Evolutionary conservation across 352 stramenopile genomes (phyloP), one percentile per base, ranked within the genome.

Genomic region (Pythium chondricola): DNA sequence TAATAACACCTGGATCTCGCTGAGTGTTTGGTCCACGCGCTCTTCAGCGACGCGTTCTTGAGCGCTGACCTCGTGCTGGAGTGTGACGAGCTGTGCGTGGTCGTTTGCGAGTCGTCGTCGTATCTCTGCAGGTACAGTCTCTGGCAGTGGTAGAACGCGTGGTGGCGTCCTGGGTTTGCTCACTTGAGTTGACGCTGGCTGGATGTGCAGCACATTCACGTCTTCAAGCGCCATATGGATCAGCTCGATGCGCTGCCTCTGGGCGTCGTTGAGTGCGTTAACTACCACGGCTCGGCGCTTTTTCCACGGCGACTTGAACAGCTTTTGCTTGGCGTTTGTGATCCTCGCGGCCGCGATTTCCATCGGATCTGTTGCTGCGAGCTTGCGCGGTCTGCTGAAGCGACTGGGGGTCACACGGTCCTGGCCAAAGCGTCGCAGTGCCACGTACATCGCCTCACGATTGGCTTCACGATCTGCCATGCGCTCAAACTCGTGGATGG

Each of bases 1-100:
- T 5, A 88, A 56, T 56, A 63, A 82, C 29, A 73, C 64, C 30
- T 65, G 72, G 42, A 88, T 71, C 21, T 83, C 74, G 3, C 52
- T 21, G 11, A 85, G 63, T 2, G 67, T 69, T 38, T 71, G 51
- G 5, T 74, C 63, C 2, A 84, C 61, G 11, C 69, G 67, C 16
- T 30, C 52, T 30, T 75, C 59, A 4, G 70, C 67, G 0, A 26
- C 53, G 2, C 49, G 55, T 13, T 69, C 56, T 3, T 65, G 44
- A 2, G 36, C 18, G 46, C 37, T 27, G 54, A 58, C 33, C 2
- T 13, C 10, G n/a, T 62, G 6, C 10, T 44, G 26, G 16, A 52
- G 32, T 22, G 35, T 11, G 8, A 58, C 1, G 16, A 58, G 48
- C 38, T 43, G 18, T 30, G 61, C 10, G 40, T 61, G 52, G 13